Percentiles rank a stretch among this genome's conserved stretches.
Conservation (phyloP, 2,329 filamentous ascomycete species). For the Colletotrichum tropicicola region DNA sequence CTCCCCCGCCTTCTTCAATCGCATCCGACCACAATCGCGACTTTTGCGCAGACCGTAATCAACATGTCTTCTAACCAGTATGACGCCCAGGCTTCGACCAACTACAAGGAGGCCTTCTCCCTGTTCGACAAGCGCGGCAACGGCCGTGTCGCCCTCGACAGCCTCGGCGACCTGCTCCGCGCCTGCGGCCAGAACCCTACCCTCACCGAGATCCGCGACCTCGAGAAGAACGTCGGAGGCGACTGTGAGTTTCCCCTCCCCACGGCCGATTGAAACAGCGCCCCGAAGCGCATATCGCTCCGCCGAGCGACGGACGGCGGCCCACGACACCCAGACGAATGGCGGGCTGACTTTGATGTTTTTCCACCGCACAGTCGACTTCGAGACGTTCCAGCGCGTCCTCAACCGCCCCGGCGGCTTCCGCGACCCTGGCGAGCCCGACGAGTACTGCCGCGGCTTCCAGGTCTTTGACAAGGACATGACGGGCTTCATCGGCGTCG, state of each 20-base stretch:
- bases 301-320: too few species aligned
- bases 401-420: slow-evolving; percentile 98
- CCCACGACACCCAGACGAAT: neutral
- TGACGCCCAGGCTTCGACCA: slow-evolving; percentile 78
- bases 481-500: slow-evolving; percentile 97
- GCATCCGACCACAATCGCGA: neutral
- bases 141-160: slow-evolving; percentile 86
- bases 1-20: neutral
- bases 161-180: slow-evolving; percentile 91
- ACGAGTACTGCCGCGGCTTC: slow-evolving; percentile 98
- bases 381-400: slow-evolving; percentile 95
- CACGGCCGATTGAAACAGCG: neutral
- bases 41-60: neutral
- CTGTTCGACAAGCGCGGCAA: slow-evolving; percentile 99
- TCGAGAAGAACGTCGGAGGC: slow-evolving; percentile 88
- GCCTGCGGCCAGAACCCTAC: slow-evolving; percentile 99
- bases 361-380: slow-evolving; percentile 78
- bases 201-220: slow-evolving; percentile 87
- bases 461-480: slow-evolving; percentile 99
- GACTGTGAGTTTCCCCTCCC: slow-evolving; percentile 77
- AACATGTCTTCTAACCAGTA: slow-evolving; percentile 62
- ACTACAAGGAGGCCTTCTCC: slow-evolving; percentile 99
- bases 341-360: slow-evolving; percentile 1
- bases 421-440: slow-evolving; percentile 96
- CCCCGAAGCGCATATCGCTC: too few species aligned